phyloP scores from a whole-genome alignment of 106 monocot species.

The Chionographis japonica region DNA sequence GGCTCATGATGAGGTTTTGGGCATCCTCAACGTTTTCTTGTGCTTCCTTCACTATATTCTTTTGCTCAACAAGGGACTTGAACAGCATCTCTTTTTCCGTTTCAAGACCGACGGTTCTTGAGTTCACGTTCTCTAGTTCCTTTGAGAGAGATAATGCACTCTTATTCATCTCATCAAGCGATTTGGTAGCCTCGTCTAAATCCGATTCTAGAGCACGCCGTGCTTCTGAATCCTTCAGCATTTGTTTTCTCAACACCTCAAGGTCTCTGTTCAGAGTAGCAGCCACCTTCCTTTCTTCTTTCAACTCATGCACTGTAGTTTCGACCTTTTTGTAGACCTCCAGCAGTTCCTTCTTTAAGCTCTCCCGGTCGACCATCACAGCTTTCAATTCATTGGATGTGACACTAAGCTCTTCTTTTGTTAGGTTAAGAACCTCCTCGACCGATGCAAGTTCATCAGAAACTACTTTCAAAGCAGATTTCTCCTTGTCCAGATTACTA shows the following conservation, averaged over 20 bases:
- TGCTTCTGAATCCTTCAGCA: slow-evolving; percentile 50
- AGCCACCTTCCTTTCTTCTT: slow-evolving; percentile 58
- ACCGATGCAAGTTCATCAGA: slow-evolving; percentile 53
- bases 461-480: slow-evolving; percentile 34
- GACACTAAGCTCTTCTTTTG: slow-evolving; percentile 39
- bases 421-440: slow-evolving; percentile 34
- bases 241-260: slow-evolving; percentile 43
- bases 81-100: slow-evolving; percentile 75
- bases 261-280: slow-evolving; percentile 52
- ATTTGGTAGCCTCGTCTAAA: slow-evolving; percentile 63
- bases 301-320: slow-evolving; percentile 31
- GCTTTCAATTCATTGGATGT: slow-evolving; percentile 45
- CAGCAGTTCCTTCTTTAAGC: slow-evolving; percentile 62
- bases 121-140: slow-evolving; percentile 59
- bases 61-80: slow-evolving; percentile 59
- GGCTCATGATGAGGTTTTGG: slow-evolving; percentile 49
- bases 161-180: slow-evolving; percentile 74
- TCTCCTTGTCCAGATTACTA: slow-evolving; percentile 50
- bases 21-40: slow-evolving; percentile 87
- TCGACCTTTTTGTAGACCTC: slow-evolving; percentile 53
- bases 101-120: slow-evolving; percentile 46
- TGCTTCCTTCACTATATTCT: slow-evolving; percentile 45
- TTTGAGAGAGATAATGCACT: slow-evolving; percentile 50
- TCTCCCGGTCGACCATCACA: slow-evolving; percentile 39
- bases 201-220: slow-evolving; percentile 52